Base-by-base conservation (phyloP, 116 monocot species). In the Thalassia testudinum region DNA sequence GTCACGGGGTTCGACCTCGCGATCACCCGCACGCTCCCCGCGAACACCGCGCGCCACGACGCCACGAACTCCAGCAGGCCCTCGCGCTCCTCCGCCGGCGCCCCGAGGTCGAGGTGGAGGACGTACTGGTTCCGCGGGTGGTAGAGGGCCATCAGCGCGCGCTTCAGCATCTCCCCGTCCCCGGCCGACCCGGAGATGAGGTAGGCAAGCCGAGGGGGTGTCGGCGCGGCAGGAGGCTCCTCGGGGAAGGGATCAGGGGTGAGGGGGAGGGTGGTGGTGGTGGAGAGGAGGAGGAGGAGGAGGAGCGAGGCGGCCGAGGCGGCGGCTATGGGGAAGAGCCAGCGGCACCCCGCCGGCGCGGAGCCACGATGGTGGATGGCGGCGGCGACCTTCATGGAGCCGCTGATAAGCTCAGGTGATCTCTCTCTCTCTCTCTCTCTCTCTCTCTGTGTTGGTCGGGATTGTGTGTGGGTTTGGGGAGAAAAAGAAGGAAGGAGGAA, bases 181-280 rank as follows among this genome's bases (percentile, higher is more conserved):
- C 84, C 76, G 47, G 50, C 20, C 48, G 84, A 79, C 37, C 84
- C 84, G 22, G 84, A 85, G 50, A 85, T 65, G 61, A 85, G 72
- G 69, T 79, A 85, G 11, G 78, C 83, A 56, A 84, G 43, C 26
- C 78, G 63, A 60, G 42, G 42, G 49, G 27, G 60, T 34, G 52
- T 43, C 4, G 45, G 45, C 4, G 18, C 18, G 10, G 19, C 19
- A 3, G 4, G 4, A 13, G 45, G 19, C 19, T 45, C 45, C 3
- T 45, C 19, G 18, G 45, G 45, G 45, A 13, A 45, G 45, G 45
- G 19, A 16, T 3, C 2, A 45, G 45, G 45, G 45, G 15, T 16
- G 40, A 40, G 14, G 40, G 40, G 14, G 14, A 8, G 48, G 27
- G 59, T 29, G 19, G 64, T 21, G 23, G 54, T 30, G 34, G 53